Evolutionary conservation across 441 rosid genomes (phyloP), one percentile per base, ranked within the genome.

Genomic region (Arabidopsis lyrata): DNA sequence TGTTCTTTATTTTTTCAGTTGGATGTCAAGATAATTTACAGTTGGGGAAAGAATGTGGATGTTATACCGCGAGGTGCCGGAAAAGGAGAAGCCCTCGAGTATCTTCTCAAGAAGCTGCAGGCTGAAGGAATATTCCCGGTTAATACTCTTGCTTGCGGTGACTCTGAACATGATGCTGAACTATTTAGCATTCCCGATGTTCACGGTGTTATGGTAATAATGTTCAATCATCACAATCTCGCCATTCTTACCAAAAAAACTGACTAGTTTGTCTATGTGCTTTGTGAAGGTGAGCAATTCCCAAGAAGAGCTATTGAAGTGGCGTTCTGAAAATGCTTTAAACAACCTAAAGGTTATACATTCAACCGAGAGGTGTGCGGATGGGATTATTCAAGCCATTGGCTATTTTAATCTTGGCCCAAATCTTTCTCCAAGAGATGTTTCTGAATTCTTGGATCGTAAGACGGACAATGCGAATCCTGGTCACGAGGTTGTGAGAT

Each of bases 1-100:
- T 58, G 66, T 58, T 3, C 34, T 42, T 61, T 64, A 1, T 53
- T 0, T 34, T 53, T 55, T 58, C 86, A 95, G 98, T 83, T 95
- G 84, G 97, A 90, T 81, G 94, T 89, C 73, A 95, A 95, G 85
- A 85, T 95, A 48, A 89, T 92, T 53, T 85, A 89, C 73, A 90
- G 98, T 77, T 97, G 98, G 66, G 99, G 98, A 48, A 90, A 83
- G 88, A 95, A 95, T 81, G 81, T 95, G 77, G 99, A 95, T 82
- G 88, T 95, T 66, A 83, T 95, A 60, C 92, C 99, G 2, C 86
- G 83, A 83, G 95, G 96, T 78, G 98, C 93, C 62, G 99, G 99
- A 14, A 95, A 95, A 87, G 98, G 99, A 53, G 98, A 92, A 82
- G 99, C 98, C 45, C 95, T 92, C 15, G 91, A 95, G 38, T 95